These are phyloP conservation scores for Saturnispora halmiae DNA, from an alignment of 805 yeast genomes.

Conservation along the genomic window DNA sequence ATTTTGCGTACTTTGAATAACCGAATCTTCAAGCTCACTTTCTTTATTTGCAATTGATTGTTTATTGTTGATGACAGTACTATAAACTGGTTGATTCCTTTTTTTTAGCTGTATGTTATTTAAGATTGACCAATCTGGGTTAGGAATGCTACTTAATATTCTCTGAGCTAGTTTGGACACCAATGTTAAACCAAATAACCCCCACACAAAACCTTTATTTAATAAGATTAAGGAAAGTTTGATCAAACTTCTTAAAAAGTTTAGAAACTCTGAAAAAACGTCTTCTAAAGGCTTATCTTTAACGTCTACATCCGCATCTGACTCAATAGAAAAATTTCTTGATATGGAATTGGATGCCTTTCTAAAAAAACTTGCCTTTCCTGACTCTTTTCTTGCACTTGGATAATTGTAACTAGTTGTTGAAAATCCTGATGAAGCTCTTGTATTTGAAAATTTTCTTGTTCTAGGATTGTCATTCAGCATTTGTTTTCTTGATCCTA, in stretches of 20 bases:
- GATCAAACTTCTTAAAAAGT: slow-evolving; percentile 18
- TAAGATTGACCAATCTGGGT: slow-evolving; percentile 15
- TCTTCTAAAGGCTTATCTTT: slow-evolving; percentile 5
- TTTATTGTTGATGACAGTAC: no score
- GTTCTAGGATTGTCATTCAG: slow-evolving; percentile 5
- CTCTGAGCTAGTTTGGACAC: slow-evolving; percentile 13
- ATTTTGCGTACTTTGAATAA: slow-evolving; percentile 3
- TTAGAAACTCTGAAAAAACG: slow-evolving; percentile 1
- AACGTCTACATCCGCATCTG: neutral
- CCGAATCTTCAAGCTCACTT: slow-evolving; percentile 2
- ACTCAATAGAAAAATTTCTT: slow-evolving; percentile 1
- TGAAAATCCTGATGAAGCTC: slow-evolving; percentile 2
- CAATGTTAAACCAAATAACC: slow-evolving; percentile 17
- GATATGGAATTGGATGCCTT: slow-evolving; percentile 6
- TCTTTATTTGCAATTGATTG: slow-evolving; percentile 3
- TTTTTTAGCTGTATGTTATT: no score
- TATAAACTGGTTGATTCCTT: no score
- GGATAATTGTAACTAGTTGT: neutral
- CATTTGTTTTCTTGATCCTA: slow-evolving; percentile 12
- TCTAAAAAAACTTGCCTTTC: neutral
- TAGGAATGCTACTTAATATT: slow-evolving; percentile 21
- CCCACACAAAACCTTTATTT: slow-evolving; percentile 21
- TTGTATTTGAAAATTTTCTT: neutral
- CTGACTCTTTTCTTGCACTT: neutral
- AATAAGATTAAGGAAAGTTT: slow-evolving; percentile 17